Percentiles rank a stretch among this genome's conserved stretches.
Conservation (phyloP, 2,329 filamentous ascomycete species). For the Truncatella angustata region DNA sequence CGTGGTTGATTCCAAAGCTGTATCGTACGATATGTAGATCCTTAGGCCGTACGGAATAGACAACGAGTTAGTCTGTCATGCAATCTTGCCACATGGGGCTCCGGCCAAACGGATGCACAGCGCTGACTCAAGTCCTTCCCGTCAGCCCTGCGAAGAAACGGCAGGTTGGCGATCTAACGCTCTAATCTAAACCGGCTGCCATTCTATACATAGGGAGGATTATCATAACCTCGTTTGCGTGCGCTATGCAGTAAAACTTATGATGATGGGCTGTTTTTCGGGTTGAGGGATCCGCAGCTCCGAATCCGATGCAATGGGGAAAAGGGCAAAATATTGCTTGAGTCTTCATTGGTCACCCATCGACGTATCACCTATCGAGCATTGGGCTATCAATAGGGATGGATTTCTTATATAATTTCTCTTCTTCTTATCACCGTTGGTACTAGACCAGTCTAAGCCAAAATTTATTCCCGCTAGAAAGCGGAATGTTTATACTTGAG, state of each 20-base stretch:
- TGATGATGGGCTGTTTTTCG: too few species aligned
- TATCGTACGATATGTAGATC: neutral
- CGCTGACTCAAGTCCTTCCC: neutral
- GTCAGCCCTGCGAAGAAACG: neutral
- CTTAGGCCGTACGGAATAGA: neutral
- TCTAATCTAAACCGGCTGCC: too few species aligned
- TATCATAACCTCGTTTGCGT: too few species aligned
- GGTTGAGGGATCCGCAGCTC: neutral
- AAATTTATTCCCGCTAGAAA: too few species aligned
- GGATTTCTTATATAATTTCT: too few species aligned
- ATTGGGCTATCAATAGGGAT: neutral
- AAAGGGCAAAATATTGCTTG: neutral
- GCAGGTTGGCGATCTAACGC: too few species aligned
- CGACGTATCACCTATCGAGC: neutral
- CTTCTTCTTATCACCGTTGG: too few species aligned
- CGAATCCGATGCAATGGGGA: neutral
- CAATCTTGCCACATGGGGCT: neutral
- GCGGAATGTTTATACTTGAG: too few species aligned
- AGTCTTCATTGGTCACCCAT: neutral
- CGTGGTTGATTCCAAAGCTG: neutral
- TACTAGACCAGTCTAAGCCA: too few species aligned
- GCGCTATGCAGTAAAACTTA: too few species aligned
- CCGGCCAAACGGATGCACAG: neutral
- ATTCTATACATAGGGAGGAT: too few species aligned
- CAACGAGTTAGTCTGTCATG: neutral